These are phyloP conservation scores for Phyllosticta citribraziliensis DNA, from an alignment of 2,329 filamentous ascomycete species.

Conservation along the genomic window DNA sequence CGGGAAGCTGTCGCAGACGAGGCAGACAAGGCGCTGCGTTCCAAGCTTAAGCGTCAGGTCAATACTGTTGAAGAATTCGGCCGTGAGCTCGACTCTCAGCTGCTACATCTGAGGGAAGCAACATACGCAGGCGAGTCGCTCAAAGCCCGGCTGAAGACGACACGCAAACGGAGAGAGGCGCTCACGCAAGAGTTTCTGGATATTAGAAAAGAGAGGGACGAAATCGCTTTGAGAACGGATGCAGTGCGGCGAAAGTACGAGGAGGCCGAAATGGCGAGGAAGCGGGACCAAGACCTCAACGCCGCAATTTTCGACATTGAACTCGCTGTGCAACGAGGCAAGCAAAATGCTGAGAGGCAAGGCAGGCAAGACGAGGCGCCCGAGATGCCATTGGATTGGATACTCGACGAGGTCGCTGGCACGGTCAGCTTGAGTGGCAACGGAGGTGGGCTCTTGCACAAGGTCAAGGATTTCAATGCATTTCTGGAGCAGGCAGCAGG, in stretches of 20 bases:
- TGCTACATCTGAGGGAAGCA: conserved; percentile 43
- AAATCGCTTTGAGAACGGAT: conserved; percentile 41
- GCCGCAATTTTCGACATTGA: conserved; percentile 26
- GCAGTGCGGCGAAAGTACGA: conserved; percentile 30
- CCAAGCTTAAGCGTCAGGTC: conserved; percentile 34
- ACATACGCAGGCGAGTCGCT: conserved; percentile 41
- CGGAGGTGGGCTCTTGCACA: conserved; percentile 23
- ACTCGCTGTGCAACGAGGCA: conserved; percentile 25
- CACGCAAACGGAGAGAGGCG: conserved; percentile 35
- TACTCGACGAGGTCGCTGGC: conserved; percentile 16
- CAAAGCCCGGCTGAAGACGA: conserved; percentile 34
- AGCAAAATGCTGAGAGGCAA: conserved; percentile 21
- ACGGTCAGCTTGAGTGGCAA: conserved; percentile 20
- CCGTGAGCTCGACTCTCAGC: conserved; percentile 37
- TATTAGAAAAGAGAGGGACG: conserved; percentile 39
- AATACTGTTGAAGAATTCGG: conserved; percentile 40
- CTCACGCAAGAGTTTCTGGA: conserved; percentile 39
- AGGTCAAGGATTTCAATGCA: conserved; percentile 24
- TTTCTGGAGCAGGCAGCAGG: conserved; percentile 24
- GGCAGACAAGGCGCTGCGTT: conserved; percentile 27
- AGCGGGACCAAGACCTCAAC: conserved; percentile 19
- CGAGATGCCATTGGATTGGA: conserved; percentile 17
- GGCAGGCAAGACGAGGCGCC: conserved; percentile 24
- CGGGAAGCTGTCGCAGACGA: conserved; percentile 28
- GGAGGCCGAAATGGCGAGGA: conserved; percentile 16